Evolutionary conservation across 495 filamentous ascomycete species (phyloP).

Genomic region (Aspergillus cavernicola): DNA sequence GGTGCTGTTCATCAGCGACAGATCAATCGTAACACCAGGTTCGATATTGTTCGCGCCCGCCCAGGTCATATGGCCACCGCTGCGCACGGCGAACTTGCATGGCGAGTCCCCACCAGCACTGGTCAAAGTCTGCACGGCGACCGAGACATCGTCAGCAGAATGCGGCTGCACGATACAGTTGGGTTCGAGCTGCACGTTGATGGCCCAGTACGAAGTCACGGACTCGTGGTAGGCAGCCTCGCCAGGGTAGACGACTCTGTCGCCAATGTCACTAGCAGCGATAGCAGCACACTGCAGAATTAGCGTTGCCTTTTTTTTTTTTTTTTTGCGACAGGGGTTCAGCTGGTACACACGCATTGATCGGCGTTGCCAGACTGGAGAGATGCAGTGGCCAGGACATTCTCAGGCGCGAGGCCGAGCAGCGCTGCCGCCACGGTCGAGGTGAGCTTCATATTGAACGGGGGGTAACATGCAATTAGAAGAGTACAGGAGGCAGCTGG

Average conservation of each 20-base stretch:
- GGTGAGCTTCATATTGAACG: slow-evolving; percentile 5
- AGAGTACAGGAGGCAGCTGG: no score
- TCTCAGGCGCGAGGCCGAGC: slow-evolving; percentile 5
- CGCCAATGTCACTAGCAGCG: background rate
- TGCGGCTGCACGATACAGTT: slow-evolving; percentile 34
- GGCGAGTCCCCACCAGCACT: slow-evolving; percentile 11
- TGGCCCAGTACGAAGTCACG: slow-evolving; percentile 28
- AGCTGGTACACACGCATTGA: background rate
- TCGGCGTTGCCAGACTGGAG: background rate
- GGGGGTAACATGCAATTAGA: no score
- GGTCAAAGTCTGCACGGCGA: slow-evolving; percentile 27
- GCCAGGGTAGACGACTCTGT: slow-evolving; percentile 9
- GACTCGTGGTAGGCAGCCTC: slow-evolving; percentile 11
- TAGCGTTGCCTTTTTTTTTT: background rate
- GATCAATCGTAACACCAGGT: slow-evolving; percentile 50
- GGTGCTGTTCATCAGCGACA: slow-evolving; percentile 40
- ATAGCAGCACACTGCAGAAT: slow-evolving; percentile 9
- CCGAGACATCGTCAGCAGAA: slow-evolving; percentile 32
- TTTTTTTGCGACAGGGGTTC: background rate
- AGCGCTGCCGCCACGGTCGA: slow-evolving; percentile 5
- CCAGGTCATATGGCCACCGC: slow-evolving; percentile 45
- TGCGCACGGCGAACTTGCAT: slow-evolving; percentile 45
- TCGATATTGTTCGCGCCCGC: slow-evolving; percentile 35
- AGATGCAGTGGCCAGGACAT: background rate
- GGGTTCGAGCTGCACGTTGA: slow-evolving; percentile 31